A percentile compares a stretch with the other conserved stretches of the same genome.
Evolutionary conservation across 345 rosid species (phyloP).

Genomic region (Bruguiera sexangula): DNA sequence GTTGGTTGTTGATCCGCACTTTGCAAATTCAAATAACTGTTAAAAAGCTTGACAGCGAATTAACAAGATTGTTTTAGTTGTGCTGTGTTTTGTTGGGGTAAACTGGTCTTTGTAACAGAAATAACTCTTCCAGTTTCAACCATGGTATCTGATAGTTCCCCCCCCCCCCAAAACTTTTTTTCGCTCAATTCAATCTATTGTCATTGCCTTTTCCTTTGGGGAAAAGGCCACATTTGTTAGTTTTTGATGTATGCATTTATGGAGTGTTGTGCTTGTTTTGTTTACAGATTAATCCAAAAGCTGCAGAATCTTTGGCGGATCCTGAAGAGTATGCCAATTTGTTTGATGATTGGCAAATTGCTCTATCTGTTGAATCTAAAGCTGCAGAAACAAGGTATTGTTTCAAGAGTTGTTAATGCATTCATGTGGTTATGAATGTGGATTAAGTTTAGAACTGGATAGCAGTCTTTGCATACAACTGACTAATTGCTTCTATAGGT

Average conservation of each 20-base stretch:
- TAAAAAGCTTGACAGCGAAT: not conserved
- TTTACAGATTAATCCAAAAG: conserved; percentile 86
- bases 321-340: conserved; percentile 95
- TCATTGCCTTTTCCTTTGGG: not conserved
- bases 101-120: not conserved
- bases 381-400: conserved; percentile 70
- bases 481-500: conserved; percentile 41
- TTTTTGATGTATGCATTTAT: not conserved
- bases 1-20: not conserved
- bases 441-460: not conserved
- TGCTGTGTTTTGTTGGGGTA: not conserved
- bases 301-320: conserved; percentile 98
- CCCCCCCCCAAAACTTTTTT: not conserved
- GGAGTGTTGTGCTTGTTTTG: not conserved
- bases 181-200: not conserved
- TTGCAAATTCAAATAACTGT: not conserved
- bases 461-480: not conserved
- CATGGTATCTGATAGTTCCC: not conserved
- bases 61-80: not conserved
- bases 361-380: conserved; percentile 79
- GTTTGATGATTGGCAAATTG: conserved; percentile 98
- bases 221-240: not conserved
- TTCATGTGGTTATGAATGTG: not conserved
- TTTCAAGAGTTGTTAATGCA: not conserved
- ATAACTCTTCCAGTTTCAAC: not conserved